Evolutionary conservation across 805 yeast species (phyloP).

Genomic region (Kodamaea neixiangensis): DNA sequence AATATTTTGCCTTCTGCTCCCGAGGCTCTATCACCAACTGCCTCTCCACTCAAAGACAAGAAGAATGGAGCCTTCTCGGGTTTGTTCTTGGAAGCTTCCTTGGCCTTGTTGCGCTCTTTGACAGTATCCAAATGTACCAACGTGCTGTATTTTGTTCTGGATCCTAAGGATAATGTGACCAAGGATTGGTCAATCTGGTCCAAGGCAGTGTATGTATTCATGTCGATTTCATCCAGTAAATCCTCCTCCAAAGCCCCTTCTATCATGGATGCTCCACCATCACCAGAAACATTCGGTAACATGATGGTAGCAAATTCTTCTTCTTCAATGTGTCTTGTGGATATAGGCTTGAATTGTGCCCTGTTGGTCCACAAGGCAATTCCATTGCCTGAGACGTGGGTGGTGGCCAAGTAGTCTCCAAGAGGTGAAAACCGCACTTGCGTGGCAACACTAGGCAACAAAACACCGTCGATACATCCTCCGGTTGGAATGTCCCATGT

Average conservation of each 20-base stretch:
- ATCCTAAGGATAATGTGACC: slow-evolving; percentile 73
- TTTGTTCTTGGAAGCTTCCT: slow-evolving; percentile 74
- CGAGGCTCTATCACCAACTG: slow-evolving; percentile 70
- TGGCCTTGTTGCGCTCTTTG: slow-evolving; percentile 84
- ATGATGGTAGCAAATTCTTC: slow-evolving; percentile 64
- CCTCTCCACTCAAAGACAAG: slow-evolving; percentile 62
- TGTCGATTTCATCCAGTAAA: slow-evolving; percentile 32
- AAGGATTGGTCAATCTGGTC: slow-evolving; percentile 64
- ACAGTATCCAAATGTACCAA: slow-evolving; percentile 80
- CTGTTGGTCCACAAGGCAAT: slow-evolving; percentile 90
- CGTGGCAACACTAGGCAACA: slow-evolving; percentile 77
- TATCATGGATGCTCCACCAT: slow-evolving; percentile 66
- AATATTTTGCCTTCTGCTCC: slow-evolving; percentile 41
- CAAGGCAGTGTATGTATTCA: slow-evolving; percentile 47
- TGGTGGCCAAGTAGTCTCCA: slow-evolving; percentile 89
- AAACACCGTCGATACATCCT: slow-evolving; percentile 90
- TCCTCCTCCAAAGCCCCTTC: slow-evolving; percentile 73
- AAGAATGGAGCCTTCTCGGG: slow-evolving; percentile 83
- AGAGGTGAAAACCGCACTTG: slow-evolving; percentile 76
- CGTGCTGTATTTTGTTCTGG: slow-evolving; percentile 78
- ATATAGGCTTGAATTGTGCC: slow-evolving; percentile 76
- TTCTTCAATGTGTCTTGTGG: slow-evolving; percentile 75
- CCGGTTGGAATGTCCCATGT: slow-evolving; percentile 99
- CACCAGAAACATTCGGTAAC: slow-evolving; percentile 79
- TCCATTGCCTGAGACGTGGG: slow-evolving; percentile 90